A percentile compares a stretch with the other conserved stretches of the same genome.
phyloP scores from a whole-genome alignment of 805 yeast species.

The Tanozyma kutaoensis region DNA sequence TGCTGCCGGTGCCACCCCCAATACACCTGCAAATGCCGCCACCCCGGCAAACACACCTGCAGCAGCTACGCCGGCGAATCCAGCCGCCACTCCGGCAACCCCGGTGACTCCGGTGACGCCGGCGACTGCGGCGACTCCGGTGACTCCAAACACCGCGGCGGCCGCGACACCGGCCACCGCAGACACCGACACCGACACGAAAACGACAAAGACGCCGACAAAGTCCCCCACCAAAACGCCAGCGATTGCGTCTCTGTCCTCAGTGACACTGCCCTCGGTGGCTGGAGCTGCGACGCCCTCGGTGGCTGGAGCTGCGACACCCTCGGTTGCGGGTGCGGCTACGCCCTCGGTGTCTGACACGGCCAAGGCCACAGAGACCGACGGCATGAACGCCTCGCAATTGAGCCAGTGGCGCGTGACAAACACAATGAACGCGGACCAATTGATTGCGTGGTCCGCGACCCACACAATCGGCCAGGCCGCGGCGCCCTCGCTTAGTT shows the following conservation, averaged over 20 bases:
- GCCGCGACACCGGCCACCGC: too few species aligned
- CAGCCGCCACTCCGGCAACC: conserved; percentile 5
- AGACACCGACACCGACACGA: too few species aligned
- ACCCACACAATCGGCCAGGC: conserved; percentile 5
- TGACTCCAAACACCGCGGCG: conserved; percentile 3
- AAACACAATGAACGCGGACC: conserved; percentile 6
- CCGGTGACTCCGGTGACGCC: conserved; percentile 6
- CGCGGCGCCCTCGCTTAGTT: too few species aligned
- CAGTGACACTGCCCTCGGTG: too few species aligned
- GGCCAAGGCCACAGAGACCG: too few species aligned
- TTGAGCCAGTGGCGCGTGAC: conserved; percentile 4
- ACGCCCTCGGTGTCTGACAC: too few species aligned
- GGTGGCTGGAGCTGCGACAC: too few species aligned
- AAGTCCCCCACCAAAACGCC: too few species aligned
- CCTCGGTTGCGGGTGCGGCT: too few species aligned
- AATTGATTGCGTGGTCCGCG: conserved; percentile 7
- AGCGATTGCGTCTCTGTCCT: too few species aligned
- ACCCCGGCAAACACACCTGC: conserved; percentile 8
- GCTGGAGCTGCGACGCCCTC: too few species aligned
- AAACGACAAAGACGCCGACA: too few species aligned
- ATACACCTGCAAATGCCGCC: conserved; percentile 6
- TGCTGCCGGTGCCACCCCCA: conserved; percentile 8
- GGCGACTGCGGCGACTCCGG: conserved; percentile 3
- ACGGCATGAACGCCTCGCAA: conserved; percentile 7
- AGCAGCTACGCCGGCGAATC: conserved; percentile 4